Base-by-base conservation (phyloP, 2,329 filamentous ascomycete genomes). In the Orbilia javanica region DNA sequence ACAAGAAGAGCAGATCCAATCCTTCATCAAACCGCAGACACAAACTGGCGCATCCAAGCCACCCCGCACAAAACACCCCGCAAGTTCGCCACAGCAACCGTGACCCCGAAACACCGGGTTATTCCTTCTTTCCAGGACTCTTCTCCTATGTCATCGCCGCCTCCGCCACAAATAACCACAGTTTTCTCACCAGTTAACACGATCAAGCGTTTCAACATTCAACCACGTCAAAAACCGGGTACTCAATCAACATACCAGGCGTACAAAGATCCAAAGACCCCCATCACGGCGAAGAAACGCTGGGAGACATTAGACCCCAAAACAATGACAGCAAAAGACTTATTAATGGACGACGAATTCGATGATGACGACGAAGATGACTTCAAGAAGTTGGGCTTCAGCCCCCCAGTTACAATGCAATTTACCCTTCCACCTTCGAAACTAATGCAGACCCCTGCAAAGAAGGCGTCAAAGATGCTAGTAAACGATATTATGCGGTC, bases 371-470 rank as follows among this genome's bases (percentile, higher is more conserved):
- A 60, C 6, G 87, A 87, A 25, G 89, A 87, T 48, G 82, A 89
- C 4, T 90, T 91, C 74, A 88, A 88, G 5, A 83, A 85, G 22
- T 84, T 88, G 57, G 93, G 91, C 4, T 91, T 94, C 84, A 97
- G 93, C 82, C 96, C 96, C 29, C 96, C 96, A 0, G 98, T 98
- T 86, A 96, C 93, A 10, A 94, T 96, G 77, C 92, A 94, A 82
- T 96, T 96, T 83, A 91, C 92, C 52, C 85, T 96, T 57, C 92
- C 92, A 63, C 91, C 91, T 66, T 92, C 90, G 46, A 90, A 92
- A 82, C 85, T 96, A 22, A 84, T 95, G 83, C 93, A 94, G 83
- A 96, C 93, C 60, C 93, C 93, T 91, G 93, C 93, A 31, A 89
- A 91, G 69, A 92, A 96, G 84, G 93, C 93, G 3, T 94, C 92